These are phyloP conservation scores for Rhizoclosmatium sp. DNA, from an alignment of 192 early-diverging fungal genomes.

Conservation along the genomic window DNA sequence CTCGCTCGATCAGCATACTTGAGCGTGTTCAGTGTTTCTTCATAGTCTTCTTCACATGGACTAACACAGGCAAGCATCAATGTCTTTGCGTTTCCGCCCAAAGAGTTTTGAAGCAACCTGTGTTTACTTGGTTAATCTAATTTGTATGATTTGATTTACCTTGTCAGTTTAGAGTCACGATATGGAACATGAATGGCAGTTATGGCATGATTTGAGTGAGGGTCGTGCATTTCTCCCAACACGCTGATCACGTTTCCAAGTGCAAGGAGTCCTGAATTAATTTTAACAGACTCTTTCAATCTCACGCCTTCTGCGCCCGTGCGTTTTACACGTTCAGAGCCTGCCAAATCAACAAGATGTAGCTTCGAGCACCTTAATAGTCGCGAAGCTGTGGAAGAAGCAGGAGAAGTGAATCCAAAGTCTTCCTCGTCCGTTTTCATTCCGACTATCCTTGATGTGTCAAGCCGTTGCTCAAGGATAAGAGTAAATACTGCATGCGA, in stretches of 20 bases:
- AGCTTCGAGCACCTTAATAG: slow-evolving; percentile 51
- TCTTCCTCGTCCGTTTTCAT: slow-evolving; percentile 22
- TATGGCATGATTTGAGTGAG: neutral
- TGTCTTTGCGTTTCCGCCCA: slow-evolving; percentile 86
- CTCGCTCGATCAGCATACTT: slow-evolving; percentile 71
- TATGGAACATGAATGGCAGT: slow-evolving; percentile 79
- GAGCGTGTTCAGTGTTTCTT: slow-evolving; percentile 94
- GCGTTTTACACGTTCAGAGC: slow-evolving; percentile 83
- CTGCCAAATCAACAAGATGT: slow-evolving; percentile 93
- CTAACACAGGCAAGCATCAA: slow-evolving; percentile 64
- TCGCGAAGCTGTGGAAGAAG: neutral
- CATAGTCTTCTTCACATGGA: slow-evolving; percentile 80
- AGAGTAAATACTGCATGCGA: slow-evolving; percentile 62
- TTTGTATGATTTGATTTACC: slow-evolving; percentile 15
- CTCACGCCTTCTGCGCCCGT: slow-evolving; percentile 68
- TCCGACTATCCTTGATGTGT: neutral
- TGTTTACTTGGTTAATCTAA: neutral
- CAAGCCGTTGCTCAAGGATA: slow-evolving; percentile 49
- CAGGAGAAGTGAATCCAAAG: neutral
- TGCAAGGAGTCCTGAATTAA: slow-evolving; percentile 93
- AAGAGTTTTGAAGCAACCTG: slow-evolving; percentile 61
- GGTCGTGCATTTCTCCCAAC: slow-evolving; percentile 68
- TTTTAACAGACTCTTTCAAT: slow-evolving; percentile 69
- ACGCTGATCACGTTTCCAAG: slow-evolving; percentile 97
- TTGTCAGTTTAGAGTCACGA: slow-evolving; percentile 93